A percentile compares a stretch with the other conserved stretches of the same genome.
These are phyloP conservation scores for Gymnopus androsaceus DNA, from an alignment of 1,284 basidiomycete species.

Conservation along the genomic window DNA sequence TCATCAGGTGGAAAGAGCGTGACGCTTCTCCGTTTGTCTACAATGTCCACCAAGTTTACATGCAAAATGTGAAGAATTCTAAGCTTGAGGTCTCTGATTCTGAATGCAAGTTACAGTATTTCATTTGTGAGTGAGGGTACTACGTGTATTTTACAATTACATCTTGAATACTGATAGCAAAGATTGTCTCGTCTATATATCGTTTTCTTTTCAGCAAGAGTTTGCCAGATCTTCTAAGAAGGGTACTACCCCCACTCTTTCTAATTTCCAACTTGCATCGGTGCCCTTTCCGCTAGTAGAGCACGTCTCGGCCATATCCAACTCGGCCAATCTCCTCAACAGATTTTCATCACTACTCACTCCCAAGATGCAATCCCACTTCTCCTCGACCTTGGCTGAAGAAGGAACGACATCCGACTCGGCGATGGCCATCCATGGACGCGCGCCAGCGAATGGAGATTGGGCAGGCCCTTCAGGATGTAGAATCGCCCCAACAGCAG, in stretches of 20 bases:
- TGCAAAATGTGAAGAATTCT: no score
- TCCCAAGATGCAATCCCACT: slow-evolving; percentile 65
- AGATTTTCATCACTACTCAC: slow-evolving; percentile 76
- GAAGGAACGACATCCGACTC: slow-evolving; percentile 27
- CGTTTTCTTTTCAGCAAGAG: no score
- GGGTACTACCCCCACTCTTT: slow-evolving; percentile 27
- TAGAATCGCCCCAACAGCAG: slow-evolving; percentile 75
- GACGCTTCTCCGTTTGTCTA: no score
- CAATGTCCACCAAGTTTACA: no score
- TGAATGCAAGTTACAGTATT: no score
- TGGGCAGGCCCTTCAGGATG: slow-evolving; percentile 67
- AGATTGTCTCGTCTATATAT: no score
- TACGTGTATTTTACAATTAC: no score
- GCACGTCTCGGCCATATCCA: slow-evolving; percentile 71
- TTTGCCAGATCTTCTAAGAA: slow-evolving; percentile 8
- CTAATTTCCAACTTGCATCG: slow-evolving; percentile 73
- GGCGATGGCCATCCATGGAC: slow-evolving; percentile 36
- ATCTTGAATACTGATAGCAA: no score
- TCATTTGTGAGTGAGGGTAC: no score
- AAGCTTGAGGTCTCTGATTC: no score
- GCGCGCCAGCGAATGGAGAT: slow-evolving; percentile 44
- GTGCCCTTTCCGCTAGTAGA: slow-evolving; percentile 70
- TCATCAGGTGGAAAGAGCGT: no score
- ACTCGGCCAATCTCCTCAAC: slow-evolving; percentile 69
- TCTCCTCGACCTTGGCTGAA: slow-evolving; percentile 34